Base-by-base conservation (phyloP, 1,284 basidiomycete species). In the Ustilago curta region DNA sequence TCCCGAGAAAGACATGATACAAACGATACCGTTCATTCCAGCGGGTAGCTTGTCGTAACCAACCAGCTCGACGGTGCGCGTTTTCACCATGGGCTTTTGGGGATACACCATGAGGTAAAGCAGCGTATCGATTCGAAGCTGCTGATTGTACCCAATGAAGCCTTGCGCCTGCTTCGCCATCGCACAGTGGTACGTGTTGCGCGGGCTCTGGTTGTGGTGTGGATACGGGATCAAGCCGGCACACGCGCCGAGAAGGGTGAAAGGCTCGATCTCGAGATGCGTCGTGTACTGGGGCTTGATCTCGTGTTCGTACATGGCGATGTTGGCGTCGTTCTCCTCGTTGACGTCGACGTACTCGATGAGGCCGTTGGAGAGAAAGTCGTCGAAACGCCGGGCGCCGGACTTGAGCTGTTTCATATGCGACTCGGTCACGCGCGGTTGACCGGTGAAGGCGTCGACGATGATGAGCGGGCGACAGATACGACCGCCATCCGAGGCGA, bases 121-220 rank as follows among this genome's bases (percentile, higher is more conserved):
- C n/a, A 99, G 88, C 0, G 97, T 99, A 86, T 99, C 97, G 85
- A 99, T 99, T 48, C 97, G 90, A 85, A 96, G 94, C 71, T 98
- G 90, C 85, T 99, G 97, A 85, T 99, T 99, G 87, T 96, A 97
- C 0, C 91, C 96, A 77, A 99, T 99, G 3, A 95, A 95, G n/a
- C 97, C 97, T 72, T 99, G 98, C 0, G 97, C 97, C 88, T 99
- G 97, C 87, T 99, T 99, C 71, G 97, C 97, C 97, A 99, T 99
- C 56, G 97, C 97, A 84, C 97, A 99, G 87, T 99, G 79, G n/a
- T 99, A 99, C 2, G 97, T 99, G 84, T 99, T 98, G 61, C 97
- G 91, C 5, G 97, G 97, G 2, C 95, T 98, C 85, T 99, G 97
- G 84, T 99, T 99, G 86, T 99, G 97, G 84, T 99, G 97, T 0